These are phyloP conservation scores for Iris macrosiphon DNA, from an alignment of 106 monocot genomes.

Conservation along the genomic window DNA sequence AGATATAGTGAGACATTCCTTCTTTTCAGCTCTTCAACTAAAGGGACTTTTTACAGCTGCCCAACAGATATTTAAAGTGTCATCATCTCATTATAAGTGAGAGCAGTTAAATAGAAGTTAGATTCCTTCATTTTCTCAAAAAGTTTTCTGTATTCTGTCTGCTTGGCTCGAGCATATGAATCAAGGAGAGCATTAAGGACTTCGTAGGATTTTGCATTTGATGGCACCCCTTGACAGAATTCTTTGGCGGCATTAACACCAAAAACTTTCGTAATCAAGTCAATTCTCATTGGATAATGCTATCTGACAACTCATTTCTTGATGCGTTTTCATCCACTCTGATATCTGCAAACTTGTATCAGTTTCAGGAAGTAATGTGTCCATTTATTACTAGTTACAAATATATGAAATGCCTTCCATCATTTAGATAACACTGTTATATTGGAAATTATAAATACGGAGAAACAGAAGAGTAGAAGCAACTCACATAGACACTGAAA, in stretches of 20 bases:
- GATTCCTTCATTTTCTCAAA: slow-evolving; percentile 65
- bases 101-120: slow-evolving; percentile 16
- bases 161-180: slow-evolving; percentile 66
- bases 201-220: slow-evolving; percentile 48
- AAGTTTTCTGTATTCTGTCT: slow-evolving; percentile 62
- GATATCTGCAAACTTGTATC: slow-evolving; percentile 58
- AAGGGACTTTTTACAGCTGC: slow-evolving; percentile 62
- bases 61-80: slow-evolving; percentile 86
- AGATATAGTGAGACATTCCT: slow-evolving; percentile 56
- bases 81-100: slow-evolving; percentile 93
- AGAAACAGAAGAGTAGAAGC: no score
- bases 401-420: no score
- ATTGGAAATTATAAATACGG: no score
- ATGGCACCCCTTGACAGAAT: slow-evolving; percentile 77
- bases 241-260: slow-evolving; percentile 81
- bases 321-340: slow-evolving; percentile 87
- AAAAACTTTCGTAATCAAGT: slow-evolving; percentile 87
- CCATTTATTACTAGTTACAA: no score
- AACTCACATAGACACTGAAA: no score
- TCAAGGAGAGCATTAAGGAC: slow-evolving; percentile 80
- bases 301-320: slow-evolving; percentile 51
- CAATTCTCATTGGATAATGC: slow-evolving; percentile 69
- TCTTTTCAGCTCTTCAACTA: slow-evolving; percentile 51
- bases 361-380: slow-evolving; percentile 16
- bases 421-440: no score